Conservation (phyloP, 192 early-diverging fungal genomes). For the Coemansia sp. region DNA sequence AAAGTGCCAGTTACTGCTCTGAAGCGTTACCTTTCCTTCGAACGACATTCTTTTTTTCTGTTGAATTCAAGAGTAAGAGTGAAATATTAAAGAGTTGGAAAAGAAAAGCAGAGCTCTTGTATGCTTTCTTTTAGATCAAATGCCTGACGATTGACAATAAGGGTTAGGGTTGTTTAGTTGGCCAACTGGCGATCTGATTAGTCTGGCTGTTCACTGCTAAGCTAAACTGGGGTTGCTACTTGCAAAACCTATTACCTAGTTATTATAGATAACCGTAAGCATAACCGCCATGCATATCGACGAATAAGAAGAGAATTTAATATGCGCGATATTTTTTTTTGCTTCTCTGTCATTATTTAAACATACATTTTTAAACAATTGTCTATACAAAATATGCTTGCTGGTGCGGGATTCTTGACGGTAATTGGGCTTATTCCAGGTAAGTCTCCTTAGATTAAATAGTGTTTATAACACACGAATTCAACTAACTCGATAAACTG, state of each 20-base stretch:
- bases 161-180: too few relatives aligned
- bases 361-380: conserved; percentile 5
- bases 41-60: conserved; percentile 12
- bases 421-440: conserved; percentile 49
- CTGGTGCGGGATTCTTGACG: conserved; percentile 47
- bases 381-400: conserved; percentile 29
- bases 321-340: not conserved
- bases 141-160: too few relatives aligned
- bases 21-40: conserved; percentile 24
- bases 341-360: not conserved
- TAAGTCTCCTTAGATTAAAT: conserved; percentile 13
- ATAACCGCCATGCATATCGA: not conserved
- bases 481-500: not conserved
- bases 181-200: too few relatives aligned
- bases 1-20: too few relatives aligned
- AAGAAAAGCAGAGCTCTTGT: too few relatives aligned
- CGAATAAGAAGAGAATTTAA: not conserved
- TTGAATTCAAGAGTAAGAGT: too few relatives aligned
- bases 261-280: not conserved
- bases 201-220: too few relatives aligned
- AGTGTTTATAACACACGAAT: not conserved
- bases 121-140: too few relatives aligned
- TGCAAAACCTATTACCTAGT: not conserved
- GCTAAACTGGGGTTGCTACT: not conserved
- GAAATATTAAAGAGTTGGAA: not conserved